Evolutionary conservation across 495 filamentous ascomycete species (phyloP).

Genomic region (Daldinia vernicosa): DNA sequence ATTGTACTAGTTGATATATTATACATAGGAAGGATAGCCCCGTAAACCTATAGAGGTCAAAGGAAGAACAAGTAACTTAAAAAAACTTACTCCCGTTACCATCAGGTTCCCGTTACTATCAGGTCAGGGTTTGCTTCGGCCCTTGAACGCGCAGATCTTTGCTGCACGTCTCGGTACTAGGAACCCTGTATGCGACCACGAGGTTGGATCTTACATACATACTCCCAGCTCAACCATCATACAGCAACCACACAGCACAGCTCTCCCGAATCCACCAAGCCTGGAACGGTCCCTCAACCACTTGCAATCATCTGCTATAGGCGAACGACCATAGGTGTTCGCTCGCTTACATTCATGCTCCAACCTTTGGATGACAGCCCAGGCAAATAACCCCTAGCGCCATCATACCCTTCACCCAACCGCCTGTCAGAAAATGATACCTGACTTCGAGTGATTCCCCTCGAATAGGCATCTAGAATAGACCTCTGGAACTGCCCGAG

Average conservation of each 20-base stretch:
- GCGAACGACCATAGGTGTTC: not conserved
- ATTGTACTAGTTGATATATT: not conserved
- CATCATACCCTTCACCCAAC: slow-evolving; percentile 23
- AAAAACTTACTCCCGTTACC: too few relatives aligned
- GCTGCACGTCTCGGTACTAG: slow-evolving; percentile 44
- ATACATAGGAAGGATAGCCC: too few relatives aligned
- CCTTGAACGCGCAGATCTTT: slow-evolving; percentile 41
- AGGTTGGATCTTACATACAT: slow-evolving; percentile 36
- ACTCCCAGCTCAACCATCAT: slow-evolving; percentile 14
- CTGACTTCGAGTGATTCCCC: slow-evolving; percentile 5
- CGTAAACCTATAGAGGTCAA: too few relatives aligned
- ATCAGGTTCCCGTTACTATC: slow-evolving; percentile 8
- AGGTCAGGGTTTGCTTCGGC: slow-evolving; percentile 20
- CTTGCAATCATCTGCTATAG: slow-evolving; percentile 21
- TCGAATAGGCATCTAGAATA: slow-evolving; percentile 5
- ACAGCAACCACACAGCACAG: slow-evolving; percentile 12
- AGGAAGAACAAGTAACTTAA: too few relatives aligned
- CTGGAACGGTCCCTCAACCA: slow-evolving; percentile 30
- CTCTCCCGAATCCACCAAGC: slow-evolving; percentile 27
- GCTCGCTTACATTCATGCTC: slow-evolving; percentile 15
- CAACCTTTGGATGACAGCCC: slow-evolving; percentile 39
- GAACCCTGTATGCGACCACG: slow-evolving; percentile 35
- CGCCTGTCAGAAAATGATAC: slow-evolving; percentile 24
- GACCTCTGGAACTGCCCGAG: slow-evolving; percentile 6
- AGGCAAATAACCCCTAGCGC: slow-evolving; percentile 28